Base-by-base conservation (phyloP, 1,284 basidiomycete genomes). In the Rhizoctonia solani region DNA sequence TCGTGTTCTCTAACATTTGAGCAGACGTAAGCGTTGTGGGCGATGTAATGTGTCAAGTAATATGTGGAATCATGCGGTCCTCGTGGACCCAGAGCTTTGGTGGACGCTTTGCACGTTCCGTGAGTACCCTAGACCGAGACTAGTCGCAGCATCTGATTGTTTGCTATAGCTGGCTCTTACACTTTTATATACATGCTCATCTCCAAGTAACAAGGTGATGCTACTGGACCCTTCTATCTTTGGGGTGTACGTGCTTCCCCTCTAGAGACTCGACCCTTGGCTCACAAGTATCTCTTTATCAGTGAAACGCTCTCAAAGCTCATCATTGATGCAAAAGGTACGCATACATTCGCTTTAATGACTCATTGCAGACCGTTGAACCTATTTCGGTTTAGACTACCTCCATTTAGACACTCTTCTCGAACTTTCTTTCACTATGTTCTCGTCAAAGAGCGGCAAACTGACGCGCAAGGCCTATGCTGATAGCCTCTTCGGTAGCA, bases 341-440 rank as follows among this genome's bases (percentile, higher is more conserved):
- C 63, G 63, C 63, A 66, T 66, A 66, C 63, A 66, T 66, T 29
- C 29, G n/a, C 1, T n/a, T 46, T 54, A 37, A 4, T 54, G 6
- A 21, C 21, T 19, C 2, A 41, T 16, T 2, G 6, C 23, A n/a
- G 0, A 19, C 30, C 25, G 32, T 32, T 32, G 23, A 14, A 11
- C 8, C 16, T 16, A 16, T 21, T 16, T 34, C n/a, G 41, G 41
- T n/a, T 16, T 25, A 66, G 63, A 54, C 54, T 66, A 66, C 21
- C 50, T 54, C 32, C 42, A 66, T 44, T 44, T 66, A 13, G 63
- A 66, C 29, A 66, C 52, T 19, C 41, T 66, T 6, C 29, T 66
- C 11, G 63, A 66, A 23, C 63, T 66, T 46, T 66, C 63, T 23
- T 66, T 66, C 29, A 66, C 19, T 1, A 66, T 66, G 42, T 66